Evolutionary conservation across 2,329 filamentous ascomycete genomes (phyloP), one percentile per base, ranked within the genome.

Genomic region (Fusarium camptoceras): DNA sequence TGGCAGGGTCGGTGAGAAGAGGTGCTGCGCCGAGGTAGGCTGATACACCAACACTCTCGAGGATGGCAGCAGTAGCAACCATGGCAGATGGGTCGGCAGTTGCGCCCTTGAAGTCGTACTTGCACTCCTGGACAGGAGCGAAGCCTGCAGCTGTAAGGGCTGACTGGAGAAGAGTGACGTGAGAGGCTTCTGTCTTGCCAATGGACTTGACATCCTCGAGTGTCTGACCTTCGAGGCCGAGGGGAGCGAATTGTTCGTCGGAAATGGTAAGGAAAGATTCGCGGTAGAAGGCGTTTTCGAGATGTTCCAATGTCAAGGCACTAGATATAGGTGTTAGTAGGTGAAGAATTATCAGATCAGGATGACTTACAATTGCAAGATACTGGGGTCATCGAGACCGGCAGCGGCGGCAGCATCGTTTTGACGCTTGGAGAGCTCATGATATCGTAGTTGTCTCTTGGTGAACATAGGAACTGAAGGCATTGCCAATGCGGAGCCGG

Each of bases 41-140:
- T n/a, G 89, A 91, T 31, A 93, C 86, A 78, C 91, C 91, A 62
- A 93, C 86, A 75, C 88, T 91, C 80, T 94, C 92, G 62, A 94
- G 87, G 24, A 93, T 83, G 70, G 86, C 85, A 16, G 91, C 91
- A 5, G 89, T 91, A 51, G 85, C 87, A 39, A 94, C 86, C 89
- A 94, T 93, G 76, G 82, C 81, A 24, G 83, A 82, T 49, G 90
- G 89, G 73, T 89, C 86, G 53, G 88, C 89, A 78, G 92, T 88
- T 72, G 83, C 84, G 75, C 94, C 94, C 81, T 90, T 87, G 76
- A 94, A 94, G 82, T 91, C 87, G 83, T 94, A 94, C 55, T 83
- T 83, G 86, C 92, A 94, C 9, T 88, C 85, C 77, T 87, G 82
- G 8, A 93, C 91, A 30, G 92, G 91, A 75, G 87, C 82, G 63